Percentiles rank a stretch among this genome's conserved stretches.
phyloP scores from a whole-genome alignment of 1,284 basidiomycete species.

The Cronartium quercuum region DNA sequence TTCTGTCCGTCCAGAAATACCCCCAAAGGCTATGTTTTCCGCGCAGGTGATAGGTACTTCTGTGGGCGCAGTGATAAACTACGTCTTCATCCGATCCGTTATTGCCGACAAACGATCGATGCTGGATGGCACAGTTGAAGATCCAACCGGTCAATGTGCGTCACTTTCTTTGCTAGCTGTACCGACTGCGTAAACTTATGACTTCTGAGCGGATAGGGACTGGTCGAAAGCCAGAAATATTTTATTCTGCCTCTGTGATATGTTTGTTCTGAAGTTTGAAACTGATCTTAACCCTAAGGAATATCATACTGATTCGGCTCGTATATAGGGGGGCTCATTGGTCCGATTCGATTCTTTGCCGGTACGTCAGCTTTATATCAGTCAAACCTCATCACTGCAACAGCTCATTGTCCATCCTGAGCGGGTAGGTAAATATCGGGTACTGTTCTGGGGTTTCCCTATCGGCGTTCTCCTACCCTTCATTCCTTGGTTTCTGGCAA shows the following conservation, averaged over 20 bases:
- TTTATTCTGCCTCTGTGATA: slow-evolving; percentile 38
- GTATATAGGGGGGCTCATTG: slow-evolving; percentile 31
- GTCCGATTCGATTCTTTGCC: slow-evolving; percentile 31
- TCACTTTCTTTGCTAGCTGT: no score
- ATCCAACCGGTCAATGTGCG: slow-evolving; percentile 40
- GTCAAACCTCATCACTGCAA: not conserved
- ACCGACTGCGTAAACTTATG: no score
- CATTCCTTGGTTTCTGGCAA: slow-evolving; percentile 45
- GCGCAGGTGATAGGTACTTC: slow-evolving; percentile 18
- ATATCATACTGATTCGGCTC: not conserved
- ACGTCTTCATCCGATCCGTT: slow-evolving; percentile 36
- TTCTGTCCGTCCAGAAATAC: slow-evolving; percentile 11
- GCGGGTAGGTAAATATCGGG: slow-evolving; percentile 24
- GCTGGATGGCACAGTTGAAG: slow-evolving; percentile 32
- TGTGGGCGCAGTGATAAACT: slow-evolving; percentile 37
- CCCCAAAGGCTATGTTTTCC: slow-evolving; percentile 36
- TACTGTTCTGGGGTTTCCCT: slow-evolving; percentile 45
- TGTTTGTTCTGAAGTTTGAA: slow-evolving; percentile 6
- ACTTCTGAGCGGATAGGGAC: no score
- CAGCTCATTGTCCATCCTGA: not conserved
- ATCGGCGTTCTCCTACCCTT: slow-evolving; percentile 45
- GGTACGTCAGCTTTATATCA: slow-evolving; percentile 4
- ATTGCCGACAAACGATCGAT: slow-evolving; percentile 30
- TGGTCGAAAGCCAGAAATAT: slow-evolving; percentile 35
- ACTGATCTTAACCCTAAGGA: not conserved